Conservation (phyloP, 306 rosid species). For the Cicer arietinum region DNA sequence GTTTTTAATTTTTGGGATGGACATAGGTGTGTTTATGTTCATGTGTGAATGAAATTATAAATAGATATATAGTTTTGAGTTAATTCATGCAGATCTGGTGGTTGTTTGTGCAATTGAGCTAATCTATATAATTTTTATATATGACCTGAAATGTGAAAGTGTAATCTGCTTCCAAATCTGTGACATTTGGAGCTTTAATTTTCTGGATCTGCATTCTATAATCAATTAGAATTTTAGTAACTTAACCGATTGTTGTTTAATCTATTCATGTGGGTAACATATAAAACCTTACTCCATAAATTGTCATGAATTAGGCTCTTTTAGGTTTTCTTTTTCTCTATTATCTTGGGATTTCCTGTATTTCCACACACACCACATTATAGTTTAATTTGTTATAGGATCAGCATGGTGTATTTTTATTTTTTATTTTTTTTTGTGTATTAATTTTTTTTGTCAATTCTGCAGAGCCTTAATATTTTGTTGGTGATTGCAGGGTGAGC, state of each 20-base stretch:
- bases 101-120: no score
- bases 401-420: conserved; percentile 36
- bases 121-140: no score
- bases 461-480: conserved; percentile 36
- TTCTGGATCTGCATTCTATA: conserved; percentile 26
- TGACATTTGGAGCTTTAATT: conserved; percentile 14
- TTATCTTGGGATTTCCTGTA: conserved; percentile 15
- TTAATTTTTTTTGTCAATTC: conserved; percentile 28
- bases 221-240: conserved; percentile 9
- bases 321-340: not conserved
- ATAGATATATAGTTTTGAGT: conserved; percentile 28
- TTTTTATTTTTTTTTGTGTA: conserved; percentile 5
- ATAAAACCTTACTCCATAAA: conserved; percentile 4
- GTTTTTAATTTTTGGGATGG: not conserved
- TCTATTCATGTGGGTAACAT: not conserved
- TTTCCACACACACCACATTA: conserved; percentile 1
- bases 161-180: not conserved
- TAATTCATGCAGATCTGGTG: not conserved
- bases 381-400: not conserved
- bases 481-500: conserved; percentile 88
- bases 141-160: no score
- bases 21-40: not conserved
- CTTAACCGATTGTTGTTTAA: conserved; percentile 25
- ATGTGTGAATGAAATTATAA: conserved; percentile 7
- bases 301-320: conserved; percentile 26